phyloP scores from a whole-genome alignment of 371 early-diverging fungal genomes.

The Mucor plumbeus region DNA sequence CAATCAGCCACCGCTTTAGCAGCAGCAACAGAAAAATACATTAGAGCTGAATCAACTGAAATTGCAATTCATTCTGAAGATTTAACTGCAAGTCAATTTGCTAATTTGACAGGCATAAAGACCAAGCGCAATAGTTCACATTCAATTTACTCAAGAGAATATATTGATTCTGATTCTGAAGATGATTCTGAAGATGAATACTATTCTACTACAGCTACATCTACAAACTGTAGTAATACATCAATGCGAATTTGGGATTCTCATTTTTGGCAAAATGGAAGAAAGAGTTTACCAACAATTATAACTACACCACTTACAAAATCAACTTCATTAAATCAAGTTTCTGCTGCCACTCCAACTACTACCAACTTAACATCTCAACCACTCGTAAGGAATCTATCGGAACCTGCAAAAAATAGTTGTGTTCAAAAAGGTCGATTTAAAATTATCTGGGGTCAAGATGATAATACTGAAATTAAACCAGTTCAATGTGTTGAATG shows the following conservation, averaged over 20 bases:
- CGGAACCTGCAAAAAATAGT: slow-evolving; percentile 18
- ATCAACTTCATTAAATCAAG: neutral
- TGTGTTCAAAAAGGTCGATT: slow-evolving; percentile 49
- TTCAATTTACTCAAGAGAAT: neutral
- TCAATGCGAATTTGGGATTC: slow-evolving; percentile 32
- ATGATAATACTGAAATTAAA: slow-evolving; percentile 12
- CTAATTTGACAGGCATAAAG: slow-evolving; percentile 32
- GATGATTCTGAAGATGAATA: slow-evolving; percentile 15
- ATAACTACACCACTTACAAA: neutral
- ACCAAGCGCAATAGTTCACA: slow-evolving; percentile 13
- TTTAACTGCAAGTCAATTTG: slow-evolving; percentile 35
- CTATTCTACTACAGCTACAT: neutral
- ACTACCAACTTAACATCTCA: slow-evolving; percentile 1
- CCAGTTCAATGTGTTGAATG: slow-evolving; percentile 31
- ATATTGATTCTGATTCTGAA: neutral
- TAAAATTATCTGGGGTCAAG: slow-evolving; percentile 42
- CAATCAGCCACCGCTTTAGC: slow-evolving; percentile 31
- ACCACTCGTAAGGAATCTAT: slow-evolving; percentile 12
- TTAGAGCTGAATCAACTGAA: slow-evolving; percentile 12
- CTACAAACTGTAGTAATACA: neutral
- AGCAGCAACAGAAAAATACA: slow-evolving; percentile 35
- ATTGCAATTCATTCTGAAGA: slow-evolving; percentile 29
- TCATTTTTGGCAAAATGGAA: slow-evolving; percentile 30
- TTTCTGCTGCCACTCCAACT: neutral
- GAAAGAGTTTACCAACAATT: slow-evolving; percentile 1